A percentile compares a stretch with the other conserved stretches of the same genome.
Evolutionary conservation across 345 rosid genomes (phyloP).

Genomic region (Populus pruinosa): DNA sequence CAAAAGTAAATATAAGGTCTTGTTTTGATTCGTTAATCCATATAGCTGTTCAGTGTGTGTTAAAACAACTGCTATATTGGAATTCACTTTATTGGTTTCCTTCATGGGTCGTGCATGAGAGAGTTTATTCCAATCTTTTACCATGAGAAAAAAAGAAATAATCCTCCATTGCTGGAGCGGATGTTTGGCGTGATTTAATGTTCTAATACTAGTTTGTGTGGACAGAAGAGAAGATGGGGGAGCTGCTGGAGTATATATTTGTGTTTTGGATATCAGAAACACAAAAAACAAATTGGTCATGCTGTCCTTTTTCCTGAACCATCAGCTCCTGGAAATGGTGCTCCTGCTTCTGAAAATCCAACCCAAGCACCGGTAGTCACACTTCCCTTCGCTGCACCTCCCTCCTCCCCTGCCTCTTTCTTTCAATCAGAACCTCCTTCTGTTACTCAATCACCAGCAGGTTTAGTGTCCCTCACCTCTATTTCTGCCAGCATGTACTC

Average conservation of each 20-base stretch:
- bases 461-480: slow-evolving; percentile 54
- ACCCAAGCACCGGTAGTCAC: slow-evolving; percentile 32
- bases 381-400: slow-evolving; percentile 85
- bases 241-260: slow-evolving; percentile 53
- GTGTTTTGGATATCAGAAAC: slow-evolving; percentile 73
- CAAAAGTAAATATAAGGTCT: not conserved
- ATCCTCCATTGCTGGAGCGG: not conserved
- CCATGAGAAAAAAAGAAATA: not conserved
- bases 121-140: not conserved
- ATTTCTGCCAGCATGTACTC: slow-evolving; percentile 63
- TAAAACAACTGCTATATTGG: not conserved
- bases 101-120: not conserved
- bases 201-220: slow-evolving; percentile 13
- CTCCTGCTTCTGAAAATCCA: slow-evolving; percentile 35
- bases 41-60: not conserved
- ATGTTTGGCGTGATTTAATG: slow-evolving; percentile 2
- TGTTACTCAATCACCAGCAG: slow-evolving; percentile 78
- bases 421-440: slow-evolving; percentile 91
- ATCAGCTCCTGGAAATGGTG: slow-evolving; percentile 26
- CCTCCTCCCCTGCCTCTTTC: slow-evolving; percentile 96
- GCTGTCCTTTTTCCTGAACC: slow-evolving; percentile 61
- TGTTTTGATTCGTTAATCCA: not conserved
- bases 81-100: not conserved
- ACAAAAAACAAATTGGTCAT: slow-evolving; percentile 65
- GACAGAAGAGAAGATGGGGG: slow-evolving; percentile 79